Percentiles rank a stretch among this genome's conserved stretches.
Evolutionary conservation across 139 green algal genomes (phyloP).

Genomic region (Chlorella sp.): DNA sequence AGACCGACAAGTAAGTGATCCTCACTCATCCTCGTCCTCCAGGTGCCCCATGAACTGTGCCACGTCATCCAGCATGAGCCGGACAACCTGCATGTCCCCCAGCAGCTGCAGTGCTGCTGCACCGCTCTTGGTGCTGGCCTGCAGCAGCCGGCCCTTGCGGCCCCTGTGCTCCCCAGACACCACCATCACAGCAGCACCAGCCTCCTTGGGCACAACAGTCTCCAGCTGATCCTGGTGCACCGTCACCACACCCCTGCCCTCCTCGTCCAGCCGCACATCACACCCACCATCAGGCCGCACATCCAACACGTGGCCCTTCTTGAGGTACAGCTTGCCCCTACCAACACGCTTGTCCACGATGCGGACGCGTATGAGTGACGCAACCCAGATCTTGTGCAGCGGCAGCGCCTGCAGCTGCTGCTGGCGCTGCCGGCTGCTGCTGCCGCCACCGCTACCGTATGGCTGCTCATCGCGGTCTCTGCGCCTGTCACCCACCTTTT

Average conservation of each 20-base stretch:
- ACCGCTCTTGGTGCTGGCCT: slow-evolving; percentile 8
- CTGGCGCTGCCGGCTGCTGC: too few relatives aligned
- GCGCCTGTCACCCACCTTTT: too few relatives aligned
- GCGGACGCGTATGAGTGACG: too few relatives aligned
- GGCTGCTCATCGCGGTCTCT: too few relatives aligned
- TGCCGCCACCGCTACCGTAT: too few relatives aligned
- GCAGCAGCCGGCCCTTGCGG: slow-evolving; percentile 42
- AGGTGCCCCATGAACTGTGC: slow-evolving; percentile 39
- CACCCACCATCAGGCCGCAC: slow-evolving; percentile 48
- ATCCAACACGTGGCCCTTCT: slow-evolving; percentile 67
- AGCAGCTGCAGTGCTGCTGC: slow-evolving; percentile 64
- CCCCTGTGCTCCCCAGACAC: slow-evolving; percentile 52
- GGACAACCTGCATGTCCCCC: slow-evolving; percentile 48
- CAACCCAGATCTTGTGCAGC: too few relatives aligned
- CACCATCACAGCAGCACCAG: slow-evolving; percentile 55
- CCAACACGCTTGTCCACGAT: slow-evolving; percentile 62
- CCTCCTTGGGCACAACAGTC: slow-evolving; percentile 67
- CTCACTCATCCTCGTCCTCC: too few relatives aligned
- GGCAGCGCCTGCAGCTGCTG: too few relatives aligned
- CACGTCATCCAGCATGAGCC: slow-evolving; percentile 68
- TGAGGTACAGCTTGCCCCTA: slow-evolving; percentile 62
- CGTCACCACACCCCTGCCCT: slow-evolving; percentile 9
- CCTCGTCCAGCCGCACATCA: slow-evolving; percentile 59
- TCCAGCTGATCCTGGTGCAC: slow-evolving; percentile 56
- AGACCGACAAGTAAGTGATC: too few relatives aligned